phyloP scores from a whole-genome alignment of 306 rosid species.

The Malus asiatica region DNA sequence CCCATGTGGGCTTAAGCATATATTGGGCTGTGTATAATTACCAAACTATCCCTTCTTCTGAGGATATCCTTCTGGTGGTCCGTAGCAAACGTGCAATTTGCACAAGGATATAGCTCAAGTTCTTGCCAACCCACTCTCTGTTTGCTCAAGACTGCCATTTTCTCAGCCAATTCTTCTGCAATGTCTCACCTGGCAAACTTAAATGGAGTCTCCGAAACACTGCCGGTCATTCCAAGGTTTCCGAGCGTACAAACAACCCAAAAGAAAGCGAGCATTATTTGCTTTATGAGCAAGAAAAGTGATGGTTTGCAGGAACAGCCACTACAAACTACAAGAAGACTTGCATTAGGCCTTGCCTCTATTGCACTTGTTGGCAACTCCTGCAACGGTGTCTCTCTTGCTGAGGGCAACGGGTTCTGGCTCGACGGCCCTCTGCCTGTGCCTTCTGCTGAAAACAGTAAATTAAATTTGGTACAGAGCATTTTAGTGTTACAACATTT shows the following conservation, averaged over 20 bases:
- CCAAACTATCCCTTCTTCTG: constrained; percentile 20
- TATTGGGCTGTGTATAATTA: constrained; percentile 11
- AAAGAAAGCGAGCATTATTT: constrained; percentile 31
- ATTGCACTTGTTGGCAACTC: constrained; percentile 36
- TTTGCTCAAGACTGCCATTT: background rate
- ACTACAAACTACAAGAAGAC: constrained; percentile 59
- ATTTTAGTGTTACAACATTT: background rate
- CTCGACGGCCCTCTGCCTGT: constrained; percentile 51
- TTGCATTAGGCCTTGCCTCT: constrained; percentile 58
- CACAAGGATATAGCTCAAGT: constrained; percentile 34
- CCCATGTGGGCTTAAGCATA: background rate
- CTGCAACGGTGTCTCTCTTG: constrained; percentile 36
- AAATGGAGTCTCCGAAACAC: constrained; percentile 50
- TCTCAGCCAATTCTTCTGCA: constrained; percentile 10
- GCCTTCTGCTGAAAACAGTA: constrained; percentile 63
- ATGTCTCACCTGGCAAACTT: constrained; percentile 67
- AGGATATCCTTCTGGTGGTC: constrained; percentile 54
- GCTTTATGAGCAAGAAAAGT: constrained; percentile 33
- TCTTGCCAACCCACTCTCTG: constrained; percentile 2
- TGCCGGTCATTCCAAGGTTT: constrained; percentile 40
- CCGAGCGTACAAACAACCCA: constrained; percentile 14
- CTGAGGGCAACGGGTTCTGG: constrained; percentile 69
- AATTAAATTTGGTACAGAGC: constrained; percentile 13
- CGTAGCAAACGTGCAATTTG: constrained; percentile 21
- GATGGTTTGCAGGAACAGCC: constrained; percentile 33